phyloP scores from a whole-genome alignment of 2,329 filamentous ascomycete species.

The Leptodontidium sp. region DNA sequence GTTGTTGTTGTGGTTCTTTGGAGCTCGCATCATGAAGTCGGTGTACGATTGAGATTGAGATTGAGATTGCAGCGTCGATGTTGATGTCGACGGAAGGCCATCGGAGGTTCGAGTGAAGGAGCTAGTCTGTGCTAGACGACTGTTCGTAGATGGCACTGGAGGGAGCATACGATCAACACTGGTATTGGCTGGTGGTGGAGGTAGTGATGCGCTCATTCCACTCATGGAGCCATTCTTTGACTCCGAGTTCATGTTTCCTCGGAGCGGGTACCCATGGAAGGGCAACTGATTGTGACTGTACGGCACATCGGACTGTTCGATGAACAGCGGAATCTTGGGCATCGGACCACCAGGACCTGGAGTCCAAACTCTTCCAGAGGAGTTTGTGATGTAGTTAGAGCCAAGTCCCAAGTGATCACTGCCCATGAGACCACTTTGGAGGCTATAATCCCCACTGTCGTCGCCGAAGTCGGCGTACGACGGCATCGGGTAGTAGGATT shows the following conservation, averaged over 20 bases:
- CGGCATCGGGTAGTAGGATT: constrained; percentile 34
- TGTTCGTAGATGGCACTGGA: constrained; percentile 37
- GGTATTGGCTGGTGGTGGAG: constrained; percentile 23
- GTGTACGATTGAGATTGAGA: constrained; percentile 34
- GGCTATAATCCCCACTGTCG: constrained; percentile 40
- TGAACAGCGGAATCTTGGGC: constrained; percentile 33
- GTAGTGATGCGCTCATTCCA: constrained; percentile 31
- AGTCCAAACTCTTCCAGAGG: constrained; percentile 33
- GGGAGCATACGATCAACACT: constrained; percentile 40
- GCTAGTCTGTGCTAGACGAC: constrained; percentile 27
- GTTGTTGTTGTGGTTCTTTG: constrained; percentile 19
- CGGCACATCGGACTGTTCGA: constrained; percentile 34
- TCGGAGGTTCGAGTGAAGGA: constrained; percentile 32
- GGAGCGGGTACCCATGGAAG: constrained; percentile 36
- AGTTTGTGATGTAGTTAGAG: constrained; percentile 28
- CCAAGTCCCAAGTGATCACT: constrained; percentile 22
- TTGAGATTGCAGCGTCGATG: constrained; percentile 20
- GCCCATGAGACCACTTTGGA: constrained; percentile 26
- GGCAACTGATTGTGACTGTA: constrained; percentile 35
- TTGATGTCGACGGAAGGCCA: constrained; percentile 10
- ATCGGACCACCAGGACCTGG: constrained; percentile 18
- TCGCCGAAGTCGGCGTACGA: constrained; percentile 40
- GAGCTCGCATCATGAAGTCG: constrained; percentile 20
- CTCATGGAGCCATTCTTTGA: constrained; percentile 32
- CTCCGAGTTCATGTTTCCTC: constrained; percentile 35